Conservation (phyloP, 768 basidiomycete species). For the Wakefieldia striispora region DNA sequence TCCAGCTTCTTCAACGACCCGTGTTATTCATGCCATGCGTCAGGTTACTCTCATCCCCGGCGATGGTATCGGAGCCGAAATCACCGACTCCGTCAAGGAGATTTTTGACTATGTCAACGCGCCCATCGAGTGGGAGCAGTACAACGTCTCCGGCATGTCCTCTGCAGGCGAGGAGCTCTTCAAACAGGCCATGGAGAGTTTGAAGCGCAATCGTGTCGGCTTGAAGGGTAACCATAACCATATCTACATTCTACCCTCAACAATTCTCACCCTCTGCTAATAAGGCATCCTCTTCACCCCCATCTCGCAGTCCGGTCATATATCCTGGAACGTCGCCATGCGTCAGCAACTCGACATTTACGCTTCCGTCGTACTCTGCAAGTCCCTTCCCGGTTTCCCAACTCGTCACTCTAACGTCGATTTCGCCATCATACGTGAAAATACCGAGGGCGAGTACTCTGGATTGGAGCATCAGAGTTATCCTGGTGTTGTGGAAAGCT, state of each 20-base stretch:
- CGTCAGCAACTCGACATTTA: conserved; percentile 99
- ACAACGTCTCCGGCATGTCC: conserved; percentile 95
- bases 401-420: conserved; percentile 97
- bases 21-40: conserved; percentile 21
- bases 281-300: conserved; percentile 98
- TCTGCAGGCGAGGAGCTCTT: conserved; percentile 92
- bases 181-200: conserved; percentile 95
- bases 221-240: conserved; percentile 73
- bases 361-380: conserved; percentile 97
- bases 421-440: conserved; percentile 99
- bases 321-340: conserved; percentile 99
- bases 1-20: conserved; percentile 1
- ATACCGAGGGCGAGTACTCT: conserved; percentile 99
- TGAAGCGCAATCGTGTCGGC: conserved; percentile 96
- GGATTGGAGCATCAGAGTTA: conserved; percentile 97
- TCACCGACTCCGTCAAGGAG: conserved; percentile 98
- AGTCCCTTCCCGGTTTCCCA: conserved; percentile 93
- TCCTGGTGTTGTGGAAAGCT: conserved; percentile 96
- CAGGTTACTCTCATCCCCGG: conserved; percentile 97
- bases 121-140: conserved; percentile 99
- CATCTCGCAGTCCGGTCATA: conserved; percentile 92
- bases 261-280: conserved; percentile 1
- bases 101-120: conserved; percentile 97
- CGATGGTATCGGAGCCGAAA: conserved; percentile 96
- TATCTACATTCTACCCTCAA: neutral